A percentile compares a stretch with the other conserved stretches of the same genome.
Evolutionary conservation across 2,329 filamentous ascomycete species (phyloP).

Genomic region (Monilinia fructicola): DNA sequence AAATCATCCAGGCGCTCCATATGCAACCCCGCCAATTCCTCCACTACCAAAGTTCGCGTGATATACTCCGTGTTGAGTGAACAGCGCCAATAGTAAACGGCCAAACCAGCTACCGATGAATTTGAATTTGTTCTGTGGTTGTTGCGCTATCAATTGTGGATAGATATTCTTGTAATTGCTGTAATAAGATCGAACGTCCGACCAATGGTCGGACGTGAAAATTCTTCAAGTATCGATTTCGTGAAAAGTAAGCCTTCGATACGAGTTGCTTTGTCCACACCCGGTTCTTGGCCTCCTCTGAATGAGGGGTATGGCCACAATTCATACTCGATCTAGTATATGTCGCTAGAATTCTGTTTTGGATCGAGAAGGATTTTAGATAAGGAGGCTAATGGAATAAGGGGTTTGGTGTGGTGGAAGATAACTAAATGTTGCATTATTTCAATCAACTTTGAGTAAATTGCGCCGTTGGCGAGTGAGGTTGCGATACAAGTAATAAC

Average conservation of each 20-base stretch:
- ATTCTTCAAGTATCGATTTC: constrained; percentile 31
- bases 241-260: constrained; percentile 30
- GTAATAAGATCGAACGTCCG: constrained; percentile 28
- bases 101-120: constrained; percentile 15
- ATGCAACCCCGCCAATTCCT: constrained; percentile 17
- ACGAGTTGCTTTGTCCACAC: constrained; percentile 28
- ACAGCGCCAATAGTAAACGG: constrained; percentile 17
- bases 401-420: constrained; percentile 26
- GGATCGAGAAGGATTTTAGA: constrained; percentile 24
- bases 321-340: constrained; percentile 31
- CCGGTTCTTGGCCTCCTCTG: not conserved
- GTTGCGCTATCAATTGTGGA: constrained; percentile 16
- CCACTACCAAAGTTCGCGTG: constrained; percentile 18
- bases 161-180: constrained; percentile 26
- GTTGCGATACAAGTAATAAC: constrained; percentile 5
- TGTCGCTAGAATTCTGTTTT: constrained; percentile 27
- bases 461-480: constrained; percentile 6
- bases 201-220: constrained; percentile 28
- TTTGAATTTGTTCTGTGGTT: not conserved
- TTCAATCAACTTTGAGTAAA: constrained; percentile 23
- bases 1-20: constrained; percentile 1
- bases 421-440: constrained; percentile 27
- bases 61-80: constrained; percentile 2
- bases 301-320: constrained; percentile 28
- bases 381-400: constrained; percentile 27